Percentiles rank a stretch among this genome's conserved stretches.
Conservation (phyloP, 257 asterid genomes). For the Anisodus acutangulus region DNA sequence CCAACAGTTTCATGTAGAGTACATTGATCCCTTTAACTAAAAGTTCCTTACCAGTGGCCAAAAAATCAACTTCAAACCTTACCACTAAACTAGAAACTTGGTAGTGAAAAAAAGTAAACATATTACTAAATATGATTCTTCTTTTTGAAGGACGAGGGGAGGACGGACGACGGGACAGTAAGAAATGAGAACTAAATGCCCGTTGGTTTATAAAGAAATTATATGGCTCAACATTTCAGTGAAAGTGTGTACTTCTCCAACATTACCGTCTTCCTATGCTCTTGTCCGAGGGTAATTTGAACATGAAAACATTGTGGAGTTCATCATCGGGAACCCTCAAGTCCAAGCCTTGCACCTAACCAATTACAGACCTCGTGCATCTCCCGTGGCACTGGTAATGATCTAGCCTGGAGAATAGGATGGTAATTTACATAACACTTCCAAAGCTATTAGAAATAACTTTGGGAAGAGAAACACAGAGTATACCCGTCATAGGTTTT, state of each 20-base stretch:
- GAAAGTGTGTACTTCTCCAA: neutral
- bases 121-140: no score
- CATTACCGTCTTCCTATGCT: neutral
- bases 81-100: no score
- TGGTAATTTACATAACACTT: neutral
- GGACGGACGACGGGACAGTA: no score
- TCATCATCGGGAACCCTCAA: constrained; percentile 47
- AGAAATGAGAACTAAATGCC: no score
- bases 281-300: neutral
- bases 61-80: no score
- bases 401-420: constrained; percentile 60
- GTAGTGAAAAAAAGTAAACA: no score
- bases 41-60: no score
- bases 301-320: neutral
- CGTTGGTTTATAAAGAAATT: no score
- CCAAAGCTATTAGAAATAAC: neutral
- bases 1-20: no score
- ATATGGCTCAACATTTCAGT: no score
- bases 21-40: no score
- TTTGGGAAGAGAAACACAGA: constrained; percentile 7
- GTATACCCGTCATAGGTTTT: constrained; percentile 70
- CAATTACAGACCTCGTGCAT: constrained; percentile 87
- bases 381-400: constrained; percentile 81
- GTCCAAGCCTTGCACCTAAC: constrained; percentile 63
- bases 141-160: no score